phyloP scores from a whole-genome alignment of 768 basidiomycete genomes.

The Lentinula guzmanii region DNA sequence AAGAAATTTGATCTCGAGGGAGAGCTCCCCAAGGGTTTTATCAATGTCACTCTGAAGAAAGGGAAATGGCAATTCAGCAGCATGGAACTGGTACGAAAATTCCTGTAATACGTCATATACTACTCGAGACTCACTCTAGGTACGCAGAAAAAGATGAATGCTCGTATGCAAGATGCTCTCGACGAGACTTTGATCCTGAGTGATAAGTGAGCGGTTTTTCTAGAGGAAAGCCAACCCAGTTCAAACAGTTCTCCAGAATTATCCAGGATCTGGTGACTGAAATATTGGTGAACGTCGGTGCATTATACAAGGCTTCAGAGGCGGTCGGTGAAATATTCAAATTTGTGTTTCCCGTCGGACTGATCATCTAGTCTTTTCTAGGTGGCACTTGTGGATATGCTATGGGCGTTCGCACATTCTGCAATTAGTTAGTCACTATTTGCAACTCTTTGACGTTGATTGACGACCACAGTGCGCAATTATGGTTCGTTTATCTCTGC shows the following conservation, averaged over 20 bases:
- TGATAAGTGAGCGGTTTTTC: slow-evolving; percentile 46
- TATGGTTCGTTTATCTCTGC: slow-evolving; percentile 27
- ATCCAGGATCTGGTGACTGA: slow-evolving; percentile 72
- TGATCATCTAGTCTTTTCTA: slow-evolving; percentile 18
- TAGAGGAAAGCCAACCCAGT: not conserved
- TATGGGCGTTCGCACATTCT: slow-evolving; percentile 82
- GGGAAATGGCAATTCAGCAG: slow-evolving; percentile 73
- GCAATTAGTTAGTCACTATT: slow-evolving; percentile 58
- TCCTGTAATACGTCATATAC: not conserved
- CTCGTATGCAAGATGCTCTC: slow-evolving; percentile 85
- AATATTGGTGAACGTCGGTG: slow-evolving; percentile 67
- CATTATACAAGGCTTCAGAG: slow-evolving; percentile 87
- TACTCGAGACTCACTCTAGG: not conserved
- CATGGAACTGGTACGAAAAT: slow-evolving; percentile 63
- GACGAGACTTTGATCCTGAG: slow-evolving; percentile 86
- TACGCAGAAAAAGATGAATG: slow-evolving; percentile 77
- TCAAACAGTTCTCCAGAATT: slow-evolving; percentile 42
- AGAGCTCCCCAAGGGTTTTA: slow-evolving; percentile 64
- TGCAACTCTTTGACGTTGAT: not conserved
- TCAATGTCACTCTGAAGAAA: slow-evolving; percentile 61
- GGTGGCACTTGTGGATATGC: slow-evolving; percentile 86
- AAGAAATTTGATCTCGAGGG: slow-evolving; percentile 63
- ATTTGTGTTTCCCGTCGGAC: no score
- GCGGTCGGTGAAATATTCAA: slow-evolving; percentile 44
- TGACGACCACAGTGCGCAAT: slow-evolving; percentile 31